phyloP scores from a whole-genome alignment of 441 rosid species.

The Daphne laureola region DNA sequence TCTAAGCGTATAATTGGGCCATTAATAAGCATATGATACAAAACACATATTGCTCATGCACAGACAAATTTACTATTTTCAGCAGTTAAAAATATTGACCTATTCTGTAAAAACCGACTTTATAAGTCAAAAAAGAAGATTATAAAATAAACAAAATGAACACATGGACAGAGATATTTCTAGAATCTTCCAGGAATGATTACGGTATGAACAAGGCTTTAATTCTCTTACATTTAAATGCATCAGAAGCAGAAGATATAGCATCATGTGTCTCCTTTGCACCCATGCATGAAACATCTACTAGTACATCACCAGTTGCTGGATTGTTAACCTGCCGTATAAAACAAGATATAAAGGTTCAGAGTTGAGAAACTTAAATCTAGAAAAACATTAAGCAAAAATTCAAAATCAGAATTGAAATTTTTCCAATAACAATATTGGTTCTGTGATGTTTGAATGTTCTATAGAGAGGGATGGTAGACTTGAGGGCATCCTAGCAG shows the following conservation, averaged over 20 bases:
- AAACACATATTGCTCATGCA: too few relatives aligned
- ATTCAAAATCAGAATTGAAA: too few relatives aligned
- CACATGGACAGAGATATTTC: not conserved
- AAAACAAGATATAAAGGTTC: not conserved
- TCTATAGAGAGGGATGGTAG: too few relatives aligned
- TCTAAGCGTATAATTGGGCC: too few relatives aligned
- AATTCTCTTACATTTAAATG: slow-evolving; percentile 54
- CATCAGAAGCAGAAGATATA: slow-evolving; percentile 70
- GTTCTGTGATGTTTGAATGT: too few relatives aligned
- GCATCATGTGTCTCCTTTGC: slow-evolving; percentile 79
- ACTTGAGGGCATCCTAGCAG: too few relatives aligned
- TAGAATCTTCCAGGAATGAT: too few relatives aligned
- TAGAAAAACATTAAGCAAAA: not conserved
- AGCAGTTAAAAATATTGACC: too few relatives aligned
- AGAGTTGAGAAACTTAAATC: too few relatives aligned
- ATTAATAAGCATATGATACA: too few relatives aligned
- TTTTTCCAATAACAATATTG: not conserved
- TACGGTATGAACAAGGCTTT: not conserved
- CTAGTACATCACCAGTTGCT: slow-evolving; percentile 73
- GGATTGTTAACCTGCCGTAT: slow-evolving; percentile 73
- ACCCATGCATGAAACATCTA: slow-evolving; percentile 83
- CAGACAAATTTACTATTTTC: too few relatives aligned
- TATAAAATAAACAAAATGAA: not conserved
- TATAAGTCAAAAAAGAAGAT: not conserved
- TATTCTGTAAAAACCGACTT: too few relatives aligned